These are phyloP conservation scores for Beauveria pseudobassiana DNA, from an alignment of 2,329 filamentous ascomycete genomes.

Conservation along the genomic window DNA sequence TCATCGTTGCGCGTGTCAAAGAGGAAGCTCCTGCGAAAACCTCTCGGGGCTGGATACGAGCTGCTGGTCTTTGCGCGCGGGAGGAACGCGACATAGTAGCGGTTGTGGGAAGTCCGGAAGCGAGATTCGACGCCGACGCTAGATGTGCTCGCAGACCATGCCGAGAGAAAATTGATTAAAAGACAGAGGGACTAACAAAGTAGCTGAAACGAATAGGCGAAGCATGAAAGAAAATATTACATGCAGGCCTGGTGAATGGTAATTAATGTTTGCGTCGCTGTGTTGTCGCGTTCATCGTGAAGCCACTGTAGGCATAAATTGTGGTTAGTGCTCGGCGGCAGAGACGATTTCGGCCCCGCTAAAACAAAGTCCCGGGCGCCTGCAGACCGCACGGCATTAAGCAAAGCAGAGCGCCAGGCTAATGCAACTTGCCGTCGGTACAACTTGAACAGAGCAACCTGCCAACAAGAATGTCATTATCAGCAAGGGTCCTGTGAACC, in stretches of 20 bases:
- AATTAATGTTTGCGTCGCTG: background rate
- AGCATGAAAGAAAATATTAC: background rate
- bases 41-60: conserved; percentile 32
- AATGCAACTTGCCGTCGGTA: too few species aligned
- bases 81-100: conserved; percentile 37
- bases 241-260: background rate
- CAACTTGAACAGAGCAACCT: too few species aligned
- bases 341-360: conserved; percentile 14
- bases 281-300: background rate
- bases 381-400: background rate
- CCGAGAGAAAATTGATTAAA: background rate
- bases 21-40: conserved; percentile 53
- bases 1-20: conserved; percentile 55
- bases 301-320: background rate
- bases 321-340: background rate
- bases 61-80: conserved; percentile 30
- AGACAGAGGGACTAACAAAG: background rate
- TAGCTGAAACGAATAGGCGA: background rate
- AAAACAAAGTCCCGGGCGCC: conserved; percentile 17
- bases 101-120: background rate
- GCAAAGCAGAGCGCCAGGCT: too few species aligned
- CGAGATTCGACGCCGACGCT: background rate
- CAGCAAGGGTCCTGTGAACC: background rate
- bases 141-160: conserved; percentile 1
- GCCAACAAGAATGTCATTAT: too few species aligned